Percentiles rank a stretch among this genome's conserved stretches.
These are phyloP conservation scores for Claviceps cyperi DNA, from an alignment of 2,329 filamentous ascomycete species.

Conservation along the genomic window DNA sequence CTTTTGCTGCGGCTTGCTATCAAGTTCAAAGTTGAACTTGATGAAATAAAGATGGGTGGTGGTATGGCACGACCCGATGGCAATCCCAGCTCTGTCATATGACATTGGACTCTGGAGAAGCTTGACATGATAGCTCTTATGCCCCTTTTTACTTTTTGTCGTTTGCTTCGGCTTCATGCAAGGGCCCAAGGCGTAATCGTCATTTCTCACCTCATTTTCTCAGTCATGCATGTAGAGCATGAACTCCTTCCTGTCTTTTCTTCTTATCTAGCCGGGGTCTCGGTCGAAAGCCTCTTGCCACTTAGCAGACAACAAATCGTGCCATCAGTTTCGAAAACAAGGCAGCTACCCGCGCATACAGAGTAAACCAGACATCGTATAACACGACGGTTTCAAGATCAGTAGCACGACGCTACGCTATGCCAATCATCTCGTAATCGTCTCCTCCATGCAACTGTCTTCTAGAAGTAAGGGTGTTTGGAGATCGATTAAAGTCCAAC, in stretches of 20 bases:
- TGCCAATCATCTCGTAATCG: slow-evolving; percentile 4
- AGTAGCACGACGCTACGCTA: slow-evolving; percentile 3
- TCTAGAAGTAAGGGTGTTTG: not conserved
- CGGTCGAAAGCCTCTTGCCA: not conserved
- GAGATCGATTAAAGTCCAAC: not conserved
- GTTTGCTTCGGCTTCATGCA: not conserved
- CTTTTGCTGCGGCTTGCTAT: slow-evolving; percentile 31
- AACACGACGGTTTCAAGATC: slow-evolving; percentile 1
- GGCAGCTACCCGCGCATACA: not conserved
- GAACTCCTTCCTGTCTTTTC: not conserved
- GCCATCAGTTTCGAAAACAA: slow-evolving; percentile 15
- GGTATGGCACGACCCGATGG: slow-evolving; percentile 17
- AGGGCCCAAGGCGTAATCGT: not conserved
- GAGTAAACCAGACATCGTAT: not conserved
- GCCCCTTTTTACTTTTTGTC: not conserved
- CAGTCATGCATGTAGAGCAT: not conserved
- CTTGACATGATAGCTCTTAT: too few relatives aligned
- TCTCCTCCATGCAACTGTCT: not conserved
- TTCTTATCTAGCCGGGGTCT: not conserved
- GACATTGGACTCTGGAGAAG: too few relatives aligned
- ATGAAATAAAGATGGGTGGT: slow-evolving; percentile 22
- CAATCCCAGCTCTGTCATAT: slow-evolving; percentile 16
- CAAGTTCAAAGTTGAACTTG: slow-evolving; percentile 29
- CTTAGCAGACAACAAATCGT: not conserved
- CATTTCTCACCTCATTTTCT: not conserved